Conservation (phyloP, 176 grass and related monocot genomes). For the Hyparrhenia diplandra region DNA sequence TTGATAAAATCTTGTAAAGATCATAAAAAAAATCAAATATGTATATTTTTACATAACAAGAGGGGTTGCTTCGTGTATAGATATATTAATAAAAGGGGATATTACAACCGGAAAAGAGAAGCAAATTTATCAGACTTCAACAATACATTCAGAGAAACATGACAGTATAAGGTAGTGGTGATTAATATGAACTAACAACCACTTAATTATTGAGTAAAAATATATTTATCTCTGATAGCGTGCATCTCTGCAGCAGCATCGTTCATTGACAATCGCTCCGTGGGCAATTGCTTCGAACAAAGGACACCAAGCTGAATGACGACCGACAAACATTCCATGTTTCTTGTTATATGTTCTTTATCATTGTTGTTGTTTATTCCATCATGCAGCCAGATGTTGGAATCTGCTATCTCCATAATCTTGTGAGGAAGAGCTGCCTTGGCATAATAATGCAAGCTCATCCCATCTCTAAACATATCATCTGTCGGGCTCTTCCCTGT, state of each 20-base stretch:
- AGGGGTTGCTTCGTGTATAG: too few relatives aligned
- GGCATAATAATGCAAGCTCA: not conserved
- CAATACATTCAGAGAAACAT: not conserved
- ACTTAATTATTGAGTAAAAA: too few relatives aligned
- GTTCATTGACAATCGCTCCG: not conserved
- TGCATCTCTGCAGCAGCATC: constrained; percentile 22
- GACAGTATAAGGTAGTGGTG: not conserved
- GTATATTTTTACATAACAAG: too few relatives aligned
- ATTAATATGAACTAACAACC: not conserved
- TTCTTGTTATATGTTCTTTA: not conserved
- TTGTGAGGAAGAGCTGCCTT: not conserved
- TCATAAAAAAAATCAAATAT: too few relatives aligned
- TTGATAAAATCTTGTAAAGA: too few relatives aligned
- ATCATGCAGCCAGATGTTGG: not conserved
- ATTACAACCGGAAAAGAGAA: not conserved
- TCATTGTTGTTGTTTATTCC: not conserved
- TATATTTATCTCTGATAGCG: constrained; percentile 13
- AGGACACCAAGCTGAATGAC: constrained; percentile 8
- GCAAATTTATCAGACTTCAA: not conserved
- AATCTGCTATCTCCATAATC: not conserved
- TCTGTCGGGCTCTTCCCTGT: not conserved
- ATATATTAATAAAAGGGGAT: too few relatives aligned
- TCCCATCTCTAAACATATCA: constrained; percentile 15
- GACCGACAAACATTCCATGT: not conserved
- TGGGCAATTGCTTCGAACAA: constrained; percentile 1